Base-by-base conservation (phyloP, 805 yeast genomes). In the Millerozyma miso region DNA sequence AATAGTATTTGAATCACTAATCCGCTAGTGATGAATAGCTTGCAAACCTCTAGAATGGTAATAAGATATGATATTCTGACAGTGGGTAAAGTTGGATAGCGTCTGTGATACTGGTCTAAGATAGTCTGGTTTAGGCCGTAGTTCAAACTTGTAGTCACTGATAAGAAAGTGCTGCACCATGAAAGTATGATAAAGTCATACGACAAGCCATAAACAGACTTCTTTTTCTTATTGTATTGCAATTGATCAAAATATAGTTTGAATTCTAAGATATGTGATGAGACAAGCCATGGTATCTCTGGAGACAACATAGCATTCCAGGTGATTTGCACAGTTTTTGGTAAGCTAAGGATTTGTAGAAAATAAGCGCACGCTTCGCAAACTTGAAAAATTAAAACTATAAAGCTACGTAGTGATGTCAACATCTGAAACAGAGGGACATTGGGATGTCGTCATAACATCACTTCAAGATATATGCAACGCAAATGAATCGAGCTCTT, bases 391-490 rank as follows among this genome's bases (percentile, higher is more conserved):
- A 23, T 23, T 7, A 7, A 6, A 23, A 23, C 10, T 23, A 23
- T 13, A 13, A 7, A 32, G 17, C 34, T n/a, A 32, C 17, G 7
- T 32, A 13, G n/a, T 15, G 6, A 45, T 43, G 47, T 37, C 38
- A 41, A 19, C 43, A 26, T 29, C 38, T 15, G 59, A 55, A 42
- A 74, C 77, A 70, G 83, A 78, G 19, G 80, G 83, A 1, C 74
- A 77, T 51, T 84, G 91, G 91, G 85, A 81, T 51, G 73, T 76
- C 23, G 81, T 81, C 4, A 66, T 80, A 2, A 73, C 88, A 4
- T 80, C 85, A 1, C 63, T 84, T 15, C 89, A 83, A 56, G 89
- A 83, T 51, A 71, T 82, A 8, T 80, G 80, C 58, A 82, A 78
- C 48, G 70, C 79, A 19, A 81, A 81, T 52, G 86, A 80, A 50